Base-by-base conservation (phyloP, 73 alveolate species). In the Stentor roeselii region DNA sequence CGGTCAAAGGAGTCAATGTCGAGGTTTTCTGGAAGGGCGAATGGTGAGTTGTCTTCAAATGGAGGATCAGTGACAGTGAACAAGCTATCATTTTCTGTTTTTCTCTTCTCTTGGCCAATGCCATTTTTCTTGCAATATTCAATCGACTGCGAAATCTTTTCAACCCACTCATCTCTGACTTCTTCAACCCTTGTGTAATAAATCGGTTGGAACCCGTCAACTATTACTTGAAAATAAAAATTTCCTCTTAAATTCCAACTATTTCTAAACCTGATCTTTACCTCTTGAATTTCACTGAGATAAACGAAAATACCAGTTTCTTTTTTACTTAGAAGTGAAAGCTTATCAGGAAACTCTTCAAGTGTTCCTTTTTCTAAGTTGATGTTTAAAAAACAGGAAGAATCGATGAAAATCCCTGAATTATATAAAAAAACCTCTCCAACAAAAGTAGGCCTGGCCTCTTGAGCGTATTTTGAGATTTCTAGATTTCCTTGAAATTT, bases 351-450 rank as follows among this genome's bases (percentile, higher is more conserved):
- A 50, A 50, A 67, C 34, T 67, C 80, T 30, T 67, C 80, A 67
- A 67, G 41, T 21, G 37, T 67, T 40, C 80, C 80, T 1, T 67
- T 67, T 67, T 67, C 80, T 40, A 67, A 67, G 41, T 67, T 67
- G 41, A 67, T 67, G 11, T 30, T 30, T 67, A 34, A 21, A 21
- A 21, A 32, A 67, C 21, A 15, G 15, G 37, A 21, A 27, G 21
- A 27, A 67, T 67, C 80, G 14, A 27, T 21, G 1, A 34, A n/a
- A n/a, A 21, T 27, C 0, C 0, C n/a, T 67, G 80, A 67, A 27
- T 27, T 67, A 1, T 21, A 21, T 67, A 67, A 67, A 21, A 30
- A 21, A 1, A 67, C 21, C 14, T 34, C 37, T 34, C 80, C 80
- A 0, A 34, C 37, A 34, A 67, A 67, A n/a, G 37, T 36, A 2